phyloP scores from a whole-genome alignment of 2,329 filamentous ascomycete species.

The Graphilbum fragrans region DNA sequence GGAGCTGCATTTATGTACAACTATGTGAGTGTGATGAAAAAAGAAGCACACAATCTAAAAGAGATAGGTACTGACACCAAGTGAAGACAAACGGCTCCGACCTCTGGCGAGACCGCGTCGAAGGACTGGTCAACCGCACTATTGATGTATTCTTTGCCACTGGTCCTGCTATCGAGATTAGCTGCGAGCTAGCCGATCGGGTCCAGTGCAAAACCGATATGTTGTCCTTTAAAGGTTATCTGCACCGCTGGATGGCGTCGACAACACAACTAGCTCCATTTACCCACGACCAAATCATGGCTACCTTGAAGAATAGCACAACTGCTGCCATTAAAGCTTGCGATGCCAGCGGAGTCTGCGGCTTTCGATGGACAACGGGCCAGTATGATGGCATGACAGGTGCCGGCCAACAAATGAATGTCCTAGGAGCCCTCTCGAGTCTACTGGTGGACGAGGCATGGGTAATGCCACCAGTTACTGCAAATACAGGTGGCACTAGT shows the following conservation, averaged over 20 bases:
- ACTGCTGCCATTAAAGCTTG: constrained; percentile 50
- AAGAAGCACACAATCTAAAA: neutral
- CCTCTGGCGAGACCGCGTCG: constrained; percentile 39
- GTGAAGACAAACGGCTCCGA: neutral
- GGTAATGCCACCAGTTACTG: constrained; percentile 19
- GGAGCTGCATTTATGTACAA: constrained; percentile 61
- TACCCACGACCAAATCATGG: constrained; percentile 39
- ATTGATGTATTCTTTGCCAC: constrained; percentile 39
- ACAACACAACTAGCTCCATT: constrained; percentile 49
- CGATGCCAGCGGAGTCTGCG: constrained; percentile 44
- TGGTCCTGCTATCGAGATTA: constrained; percentile 50
- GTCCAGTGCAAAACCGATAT: constrained; percentile 57
- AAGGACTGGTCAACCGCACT: constrained; percentile 40
- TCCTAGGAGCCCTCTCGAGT: constrained; percentile 33
- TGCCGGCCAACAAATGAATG: constrained; percentile 41
- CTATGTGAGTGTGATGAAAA: constrained; percentile 25
- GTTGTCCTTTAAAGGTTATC: constrained; percentile 58
- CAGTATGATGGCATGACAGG: constrained; percentile 27
- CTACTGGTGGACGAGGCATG: constrained; percentile 23
- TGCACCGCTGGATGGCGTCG: constrained; percentile 52
- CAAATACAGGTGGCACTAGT: constrained; percentile 30
- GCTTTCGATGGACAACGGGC: constrained; percentile 48
- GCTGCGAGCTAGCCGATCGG: constrained; percentile 41
- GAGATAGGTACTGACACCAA: neutral
- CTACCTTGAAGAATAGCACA: constrained; percentile 45